Evolutionary conservation across 495 filamentous ascomycete genomes (phyloP).

Genomic region (Polyplosphaeria fusca): DNA sequence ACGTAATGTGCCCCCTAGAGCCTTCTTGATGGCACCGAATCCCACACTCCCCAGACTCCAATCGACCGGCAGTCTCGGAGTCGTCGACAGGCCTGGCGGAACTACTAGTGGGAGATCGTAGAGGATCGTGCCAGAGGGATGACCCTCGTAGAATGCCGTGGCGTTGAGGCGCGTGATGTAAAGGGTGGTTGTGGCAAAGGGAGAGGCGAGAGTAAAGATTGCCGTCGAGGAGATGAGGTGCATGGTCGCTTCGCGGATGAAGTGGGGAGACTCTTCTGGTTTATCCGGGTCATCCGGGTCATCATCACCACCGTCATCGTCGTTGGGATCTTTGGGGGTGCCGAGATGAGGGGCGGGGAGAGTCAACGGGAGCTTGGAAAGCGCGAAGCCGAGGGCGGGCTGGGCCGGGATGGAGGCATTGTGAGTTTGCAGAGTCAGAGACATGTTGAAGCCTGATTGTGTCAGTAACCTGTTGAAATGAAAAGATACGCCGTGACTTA

Average conservation of each 20-base stretch:
- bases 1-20: constrained; percentile 77
- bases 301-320: constrained; percentile 44
- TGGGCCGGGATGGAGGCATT: constrained; percentile 66
- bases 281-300: constrained; percentile 43
- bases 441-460: constrained; percentile 66
- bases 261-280: constrained; percentile 44
- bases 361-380: constrained; percentile 64
- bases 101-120: constrained; percentile 73
- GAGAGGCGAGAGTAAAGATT: constrained; percentile 78
- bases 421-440: constrained; percentile 67
- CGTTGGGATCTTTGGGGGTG: constrained; percentile 48
- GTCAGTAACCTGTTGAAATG: not conserved
- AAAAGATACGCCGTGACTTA: constrained; percentile 27
- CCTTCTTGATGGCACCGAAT: constrained; percentile 73
- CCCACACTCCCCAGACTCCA: constrained; percentile 75
- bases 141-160: constrained; percentile 76
- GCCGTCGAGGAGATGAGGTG: constrained; percentile 85
- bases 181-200: constrained; percentile 65
- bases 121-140: constrained; percentile 70
- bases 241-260: constrained; percentile 80
- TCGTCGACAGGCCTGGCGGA: constrained; percentile 65
- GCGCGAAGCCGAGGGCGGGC: constrained; percentile 66
- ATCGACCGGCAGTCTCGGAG: constrained; percentile 75
- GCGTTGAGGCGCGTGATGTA: constrained; percentile 77
- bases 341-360: constrained; percentile 65